These are phyloP conservation scores for Uronychia setigera DNA, from an alignment of 73 alveolate species.

Conservation along the genomic window DNA sequence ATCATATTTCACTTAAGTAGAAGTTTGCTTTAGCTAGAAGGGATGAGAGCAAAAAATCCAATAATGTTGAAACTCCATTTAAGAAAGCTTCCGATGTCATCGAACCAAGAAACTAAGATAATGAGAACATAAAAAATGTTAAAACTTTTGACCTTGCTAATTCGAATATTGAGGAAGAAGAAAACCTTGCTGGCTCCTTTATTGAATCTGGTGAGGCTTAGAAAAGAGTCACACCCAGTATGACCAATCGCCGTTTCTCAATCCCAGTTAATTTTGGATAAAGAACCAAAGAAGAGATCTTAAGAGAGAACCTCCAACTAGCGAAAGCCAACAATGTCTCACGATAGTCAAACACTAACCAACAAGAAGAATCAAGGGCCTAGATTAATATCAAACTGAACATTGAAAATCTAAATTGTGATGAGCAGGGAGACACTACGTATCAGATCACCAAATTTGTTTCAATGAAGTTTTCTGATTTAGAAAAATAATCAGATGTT, in stretches of 20 bases:
- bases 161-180: background rate
- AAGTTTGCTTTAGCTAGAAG: background rate
- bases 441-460: no score
- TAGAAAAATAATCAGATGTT: background rate
- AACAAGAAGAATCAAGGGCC: background rate
- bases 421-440: background rate
- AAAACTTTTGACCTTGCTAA: background rate
- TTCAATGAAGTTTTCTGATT: background rate
- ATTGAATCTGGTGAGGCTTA: background rate
- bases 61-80: background rate
- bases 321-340: background rate
- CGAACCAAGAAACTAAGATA: background rate
- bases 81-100: background rate
- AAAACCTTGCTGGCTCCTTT: no score
- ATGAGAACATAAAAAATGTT: background rate
- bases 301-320: background rate
- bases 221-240: background rate
- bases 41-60: background rate
- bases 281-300: background rate
- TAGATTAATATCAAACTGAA: background rate
- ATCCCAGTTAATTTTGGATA: background rate
- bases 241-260: background rate
- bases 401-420: background rate
- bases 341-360: background rate
- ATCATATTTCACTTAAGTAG: background rate